Base-by-base conservation (phyloP, 2,329 filamentous ascomycete species). In the Pseudogymnoascus sp. region DNA sequence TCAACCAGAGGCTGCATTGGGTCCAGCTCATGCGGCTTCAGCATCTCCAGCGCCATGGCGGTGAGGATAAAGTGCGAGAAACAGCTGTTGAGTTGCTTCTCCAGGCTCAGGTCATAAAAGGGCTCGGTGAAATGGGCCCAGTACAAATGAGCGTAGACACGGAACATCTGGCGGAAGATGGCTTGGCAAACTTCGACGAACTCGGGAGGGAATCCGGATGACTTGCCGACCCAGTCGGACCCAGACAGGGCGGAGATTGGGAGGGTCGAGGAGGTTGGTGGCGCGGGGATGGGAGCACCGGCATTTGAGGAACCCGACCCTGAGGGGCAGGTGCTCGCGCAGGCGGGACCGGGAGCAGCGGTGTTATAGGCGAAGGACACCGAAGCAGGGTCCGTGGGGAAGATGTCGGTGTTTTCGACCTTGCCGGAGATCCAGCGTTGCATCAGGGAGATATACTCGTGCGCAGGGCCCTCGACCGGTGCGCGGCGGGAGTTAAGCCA, bases 371-470 rank as follows among this genome's bases (percentile, higher is more conserved):
- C 80, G 68, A 83, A 87, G 16, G 88, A 89, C 59, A 89, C 82
- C 45, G 84, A 84, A 40, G 88, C 84, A 5, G 88, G 86, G 70
- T 95, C 91, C 43, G 91, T 96, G 5, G 93, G 93, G 78, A 97
- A 97, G 77, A 96, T 91, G 72, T 84, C 83, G 59, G 86, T 86
- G 74, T 97, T 93, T 70, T 95, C 91, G 67, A 96, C 91, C 79
- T 97, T 97, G 77, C 92, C 91, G 31, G 91, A 90, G 73, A 97
- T 96, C 93, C 93, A 97, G 72, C 93, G 91, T 78, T 97, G 93
- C 75, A 97, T 96, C 25, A 96, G 86, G 68, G 91, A 91, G 78
- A 97, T 95, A 78, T 97, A 97, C 75, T 96, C 92, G 65, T 88
- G 88, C 5, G 93, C 93, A 3, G 93, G 92, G 43, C 97, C 89